These are phyloP conservation scores for Albizia julibrissin DNA, from an alignment of 306 rosid species.

Conservation along the genomic window DNA sequence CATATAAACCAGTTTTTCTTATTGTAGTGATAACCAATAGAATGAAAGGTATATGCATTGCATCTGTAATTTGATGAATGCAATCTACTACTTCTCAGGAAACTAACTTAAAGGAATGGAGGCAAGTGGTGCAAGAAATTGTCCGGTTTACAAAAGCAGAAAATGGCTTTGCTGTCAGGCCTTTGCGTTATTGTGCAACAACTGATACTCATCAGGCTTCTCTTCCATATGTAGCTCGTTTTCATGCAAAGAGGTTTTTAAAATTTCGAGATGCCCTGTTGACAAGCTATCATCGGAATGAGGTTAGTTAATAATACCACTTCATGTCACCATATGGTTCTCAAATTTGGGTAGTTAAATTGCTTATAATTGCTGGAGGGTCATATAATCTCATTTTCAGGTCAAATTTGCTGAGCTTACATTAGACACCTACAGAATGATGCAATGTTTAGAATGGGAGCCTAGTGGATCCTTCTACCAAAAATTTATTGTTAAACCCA, in stretches of 20 bases:
- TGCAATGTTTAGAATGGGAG: slow-evolving; percentile 98
- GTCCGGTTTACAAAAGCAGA: slow-evolving; percentile 78
- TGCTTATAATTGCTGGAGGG: slow-evolving; percentile 18
- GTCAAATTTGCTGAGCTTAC: slow-evolving; percentile 96
- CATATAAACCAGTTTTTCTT: slow-evolving; percentile 11
- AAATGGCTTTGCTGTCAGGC: slow-evolving; percentile 62
- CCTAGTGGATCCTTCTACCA: slow-evolving; percentile 83
- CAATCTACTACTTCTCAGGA: slow-evolving; percentile 60
- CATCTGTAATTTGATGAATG: slow-evolving; percentile 38
- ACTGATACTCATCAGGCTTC: slow-evolving; percentile 77
- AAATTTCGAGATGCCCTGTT: slow-evolving; percentile 84
- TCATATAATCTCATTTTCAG: slow-evolving; percentile 52
- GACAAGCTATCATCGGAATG: slow-evolving; percentile 90
- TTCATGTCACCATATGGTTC: slow-evolving; percentile 15
- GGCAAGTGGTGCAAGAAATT: slow-evolving; percentile 95
- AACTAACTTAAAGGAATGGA: slow-evolving; percentile 93
- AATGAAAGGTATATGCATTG: slow-evolving; percentile 29
- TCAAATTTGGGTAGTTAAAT: slow-evolving; percentile 22
- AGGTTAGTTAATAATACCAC: slow-evolving; percentile 49
- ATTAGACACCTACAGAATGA: slow-evolving; percentile 85
- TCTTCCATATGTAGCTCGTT: slow-evolving; percentile 84
- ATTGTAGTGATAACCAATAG: background rate
- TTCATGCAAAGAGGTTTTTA: slow-evolving; percentile 90
- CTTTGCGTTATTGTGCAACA: slow-evolving; percentile 74
- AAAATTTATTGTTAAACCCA: slow-evolving; percentile 58